Evolutionary conservation across 2,329 filamentous ascomycete genomes (phyloP).

Genomic region (Pseudovirgaria hyperparasitica): DNA sequence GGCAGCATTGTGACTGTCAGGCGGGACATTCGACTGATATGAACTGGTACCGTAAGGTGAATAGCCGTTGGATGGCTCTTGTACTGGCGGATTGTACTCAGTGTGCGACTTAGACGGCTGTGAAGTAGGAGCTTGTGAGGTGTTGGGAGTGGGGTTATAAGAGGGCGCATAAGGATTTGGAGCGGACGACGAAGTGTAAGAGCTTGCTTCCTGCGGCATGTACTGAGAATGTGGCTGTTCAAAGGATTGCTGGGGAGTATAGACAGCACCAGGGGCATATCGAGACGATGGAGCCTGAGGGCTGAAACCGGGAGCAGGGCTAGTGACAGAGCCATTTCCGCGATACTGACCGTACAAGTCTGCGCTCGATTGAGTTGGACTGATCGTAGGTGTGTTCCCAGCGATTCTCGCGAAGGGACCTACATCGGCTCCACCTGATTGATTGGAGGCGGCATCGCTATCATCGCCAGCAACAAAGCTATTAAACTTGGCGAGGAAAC

Average conservation of each 20-base stretch:
- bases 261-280: constrained; percentile 25
- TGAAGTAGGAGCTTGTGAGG: too few relatives aligned
- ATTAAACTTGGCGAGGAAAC: constrained; percentile 85
- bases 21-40: too few relatives aligned
- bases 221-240: constrained; percentile 37
- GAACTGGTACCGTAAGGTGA: too few relatives aligned
- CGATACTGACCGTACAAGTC: constrained; percentile 65
- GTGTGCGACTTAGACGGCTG: constrained; percentile 14
- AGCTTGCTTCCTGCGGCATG: constrained; percentile 32
- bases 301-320: constrained; percentile 29
- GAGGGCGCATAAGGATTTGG: too few relatives aligned
- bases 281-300: constrained; percentile 15
- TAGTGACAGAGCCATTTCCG: constrained; percentile 28
- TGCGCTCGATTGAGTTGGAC: constrained; percentile 50
- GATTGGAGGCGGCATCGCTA: constrained; percentile 48
- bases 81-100: constrained; percentile 20
- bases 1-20: too few relatives aligned
- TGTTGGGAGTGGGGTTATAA: too few relatives aligned
- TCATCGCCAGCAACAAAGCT: constrained; percentile 94
- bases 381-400: constrained; percentile 41
- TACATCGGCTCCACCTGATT: constrained; percentile 40
- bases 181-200: too few relatives aligned
- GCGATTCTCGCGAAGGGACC: constrained; percentile 77
- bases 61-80: too few relatives aligned
- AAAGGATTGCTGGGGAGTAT: constrained; percentile 37